Base-by-base conservation (phyloP, 768 basidiomycete genomes). In the Amanita polypyramis region DNA sequence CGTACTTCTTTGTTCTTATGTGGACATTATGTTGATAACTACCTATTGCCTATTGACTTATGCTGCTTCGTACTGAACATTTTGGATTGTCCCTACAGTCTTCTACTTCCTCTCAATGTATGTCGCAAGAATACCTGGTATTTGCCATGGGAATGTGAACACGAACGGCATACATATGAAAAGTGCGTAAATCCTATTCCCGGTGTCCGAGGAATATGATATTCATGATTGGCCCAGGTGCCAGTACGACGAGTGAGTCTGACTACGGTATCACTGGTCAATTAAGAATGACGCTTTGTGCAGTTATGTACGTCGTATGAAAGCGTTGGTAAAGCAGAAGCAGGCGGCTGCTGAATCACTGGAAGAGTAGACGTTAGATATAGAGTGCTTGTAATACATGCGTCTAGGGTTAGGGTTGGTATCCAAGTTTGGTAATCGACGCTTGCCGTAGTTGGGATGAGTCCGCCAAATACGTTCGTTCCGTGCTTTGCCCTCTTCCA, bases 71-170 rank as follows among this genome's bases (percentile, higher is more conserved):
- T 23, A 7, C 10, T 38, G 25, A 7, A 27, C 3, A 27, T 10
- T 37, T 12, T 17, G 15, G 33, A 34, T 12, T 33, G 32, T 10
- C 34, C 14, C 21, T 19, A 42, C 40, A 96, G 92, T 47, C 72
- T 94, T 21, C 70, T 95, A 54, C 77, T 96, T 43, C 92, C 92
- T 17, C 70, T 96, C 51, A 95, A 96, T 60, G 68, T 80, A 53
- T 96, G 92, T 65, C 79, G 92, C 56, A 81, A 77, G 63, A 72
- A 87, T 59, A 78, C 77, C 43, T 68, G 66, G 44, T 96, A 91
- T 63, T 64, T 87, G 58, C 83, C 88, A n/a, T 96, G 92, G 92
- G 82, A 93, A 55, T 95, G 92, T 63, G 86, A 91, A 62, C 80
- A 92, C 55, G 85, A 95, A 68, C 73, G 83, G 52, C 85, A 90